phyloP scores from a whole-genome alignment of 2,329 filamentous ascomycete genomes.

The Aspergillus nomiae region DNA sequence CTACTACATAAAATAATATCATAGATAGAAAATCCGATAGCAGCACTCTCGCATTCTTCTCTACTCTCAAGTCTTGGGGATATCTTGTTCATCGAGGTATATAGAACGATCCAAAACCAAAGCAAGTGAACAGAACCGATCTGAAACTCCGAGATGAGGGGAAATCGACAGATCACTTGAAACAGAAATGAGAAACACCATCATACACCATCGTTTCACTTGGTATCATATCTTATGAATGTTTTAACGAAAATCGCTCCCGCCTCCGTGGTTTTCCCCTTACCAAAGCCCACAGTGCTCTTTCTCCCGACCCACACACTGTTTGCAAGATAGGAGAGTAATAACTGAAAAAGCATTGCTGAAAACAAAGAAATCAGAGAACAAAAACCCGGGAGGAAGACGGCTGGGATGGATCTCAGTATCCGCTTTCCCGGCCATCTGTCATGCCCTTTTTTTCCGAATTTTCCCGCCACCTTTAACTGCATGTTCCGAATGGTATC shows the following conservation, averaged over 20 bases:
- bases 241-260: constrained; percentile 18
- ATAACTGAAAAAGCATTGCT: neutral
- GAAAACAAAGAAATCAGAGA: constrained; percentile 7
- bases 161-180: constrained; percentile 9
- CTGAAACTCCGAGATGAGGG: constrained; percentile 16
- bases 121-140: constrained; percentile 10
- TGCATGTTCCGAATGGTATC: constrained; percentile 33
- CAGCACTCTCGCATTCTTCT: neutral
- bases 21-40: neutral
- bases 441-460: constrained; percentile 3
- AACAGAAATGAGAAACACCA: constrained; percentile 10
- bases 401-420: neutral
- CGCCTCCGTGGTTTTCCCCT: constrained; percentile 11
- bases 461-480: constrained; percentile 9
- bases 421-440: constrained; percentile 7
- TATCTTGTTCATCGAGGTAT: constrained; percentile 21
- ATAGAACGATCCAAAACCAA: constrained; percentile 19
- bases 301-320: neutral
- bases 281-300: constrained; percentile 4
- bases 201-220: constrained; percentile 30
- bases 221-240: constrained; percentile 28
- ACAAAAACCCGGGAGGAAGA: constrained; percentile 10
- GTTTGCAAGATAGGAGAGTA: constrained; percentile 1
- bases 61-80: constrained; percentile 10
- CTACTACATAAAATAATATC: neutral